phyloP scores from a whole-genome alignment of 306 rosid species.

The Comarum palustre region DNA sequence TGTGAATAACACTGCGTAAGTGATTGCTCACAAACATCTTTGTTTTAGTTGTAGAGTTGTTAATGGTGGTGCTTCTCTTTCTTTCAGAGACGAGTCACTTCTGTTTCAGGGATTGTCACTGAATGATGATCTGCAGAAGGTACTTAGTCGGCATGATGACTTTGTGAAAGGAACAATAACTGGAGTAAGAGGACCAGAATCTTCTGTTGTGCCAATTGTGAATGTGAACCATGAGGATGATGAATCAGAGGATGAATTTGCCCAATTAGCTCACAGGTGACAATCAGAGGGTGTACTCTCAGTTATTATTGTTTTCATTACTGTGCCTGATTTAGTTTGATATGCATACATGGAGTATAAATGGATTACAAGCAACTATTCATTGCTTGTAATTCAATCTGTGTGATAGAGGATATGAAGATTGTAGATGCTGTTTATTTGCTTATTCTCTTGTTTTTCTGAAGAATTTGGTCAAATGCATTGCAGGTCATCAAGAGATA shows the following conservation, averaged over 20 bases:
- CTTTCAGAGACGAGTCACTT: constrained; percentile 77
- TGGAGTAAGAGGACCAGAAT: constrained; percentile 47
- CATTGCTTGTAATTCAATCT: not conserved
- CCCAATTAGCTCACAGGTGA: constrained; percentile 84
- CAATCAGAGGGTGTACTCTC: not conserved
- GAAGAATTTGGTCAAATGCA: constrained; percentile 12
- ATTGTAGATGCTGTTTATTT: constrained; percentile 9
- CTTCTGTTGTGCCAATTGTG: constrained; percentile 60
- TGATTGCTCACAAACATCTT: not conserved
- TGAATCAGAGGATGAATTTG: constrained; percentile 75
- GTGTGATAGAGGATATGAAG: not conserved
- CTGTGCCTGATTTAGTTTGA: not conserved
- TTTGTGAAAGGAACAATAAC: constrained; percentile 49
- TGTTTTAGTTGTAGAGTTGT: not conserved
- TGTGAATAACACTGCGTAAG: constrained; percentile 75
- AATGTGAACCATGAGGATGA: constrained; percentile 83
- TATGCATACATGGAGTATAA: not conserved
- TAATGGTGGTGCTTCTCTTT: constrained; percentile 32
- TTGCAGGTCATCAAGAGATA: constrained; percentile 72
- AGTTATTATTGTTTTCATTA: not conserved
- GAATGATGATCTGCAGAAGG: constrained; percentile 87
- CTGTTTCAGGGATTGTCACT: constrained; percentile 67
- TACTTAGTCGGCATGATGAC: constrained; percentile 61
- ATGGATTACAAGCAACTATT: not conserved
- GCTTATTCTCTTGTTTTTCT: not conserved